Conservation (phyloP, 371 early-diverging fungal species). For the Actinomucor elegans region DNA sequence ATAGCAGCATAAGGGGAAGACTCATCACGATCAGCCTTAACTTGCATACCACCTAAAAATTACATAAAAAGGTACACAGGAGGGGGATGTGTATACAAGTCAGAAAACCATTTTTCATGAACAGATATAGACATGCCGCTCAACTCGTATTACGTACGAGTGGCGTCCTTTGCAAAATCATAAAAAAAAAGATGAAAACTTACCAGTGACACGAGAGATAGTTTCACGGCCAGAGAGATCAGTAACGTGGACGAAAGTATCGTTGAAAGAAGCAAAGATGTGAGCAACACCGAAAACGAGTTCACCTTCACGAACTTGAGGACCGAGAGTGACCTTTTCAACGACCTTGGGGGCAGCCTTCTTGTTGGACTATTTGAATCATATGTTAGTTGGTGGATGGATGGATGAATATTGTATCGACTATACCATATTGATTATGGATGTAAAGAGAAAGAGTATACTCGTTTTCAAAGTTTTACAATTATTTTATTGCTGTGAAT, state of each 20-base stretch:
- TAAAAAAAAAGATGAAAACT: neutral
- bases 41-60: conserved; percentile 99
- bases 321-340: conserved; percentile 95
- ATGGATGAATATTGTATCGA: neutral
- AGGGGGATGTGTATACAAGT: conserved; percentile 24
- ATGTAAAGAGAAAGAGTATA: conserved; percentile 7
- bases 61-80: conserved; percentile 23
- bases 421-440: neutral
- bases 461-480: no score
- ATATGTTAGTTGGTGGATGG: no score
- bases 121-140: neutral
- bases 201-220: conserved; percentile 98
- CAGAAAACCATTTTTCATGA: neutral
- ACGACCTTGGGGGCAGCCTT: conserved; percentile 64
- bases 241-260: conserved; percentile 99
- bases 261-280: conserved; percentile 99
- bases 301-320: conserved; percentile 97
- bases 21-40: conserved; percentile 99
- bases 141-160: neutral
- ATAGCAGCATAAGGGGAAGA: conserved; percentile 99
- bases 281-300: conserved; percentile 99
- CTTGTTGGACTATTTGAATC: conserved; percentile 80
- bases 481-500: no score
- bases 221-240: conserved; percentile 99
- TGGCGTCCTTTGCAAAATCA: neutral